phyloP scores from a whole-genome alignment of 1,284 basidiomycete species.

The Garcileccinum viscosum region DNA sequence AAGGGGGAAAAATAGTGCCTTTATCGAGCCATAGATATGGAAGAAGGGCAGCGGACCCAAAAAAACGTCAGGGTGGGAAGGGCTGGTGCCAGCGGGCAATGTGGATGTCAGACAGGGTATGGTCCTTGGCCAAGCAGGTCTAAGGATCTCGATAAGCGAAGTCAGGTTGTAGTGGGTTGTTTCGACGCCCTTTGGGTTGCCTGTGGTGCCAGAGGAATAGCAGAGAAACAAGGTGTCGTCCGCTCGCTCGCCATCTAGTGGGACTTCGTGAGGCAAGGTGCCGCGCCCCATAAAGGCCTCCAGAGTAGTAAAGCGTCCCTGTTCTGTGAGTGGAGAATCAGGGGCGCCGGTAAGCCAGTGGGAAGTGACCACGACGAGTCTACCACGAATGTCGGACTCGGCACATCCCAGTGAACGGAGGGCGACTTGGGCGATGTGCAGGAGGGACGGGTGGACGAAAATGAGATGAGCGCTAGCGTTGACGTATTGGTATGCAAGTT shows the following conservation, averaged over 20 bases:
- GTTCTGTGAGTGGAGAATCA: slow-evolving; percentile 34
- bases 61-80: slow-evolving; percentile 47
- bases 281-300: slow-evolving; percentile 54
- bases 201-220: slow-evolving; percentile 72
- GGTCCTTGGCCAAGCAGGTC: slow-evolving; percentile 44
- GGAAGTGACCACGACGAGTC: slow-evolving; percentile 53
- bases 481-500: slow-evolving; percentile 56
- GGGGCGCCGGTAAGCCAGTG: slow-evolving; percentile 48
- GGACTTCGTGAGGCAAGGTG: slow-evolving; percentile 52
- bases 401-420: slow-evolving; percentile 49
- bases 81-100: slow-evolving; percentile 1
- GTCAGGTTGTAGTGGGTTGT: slow-evolving; percentile 73
- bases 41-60: slow-evolving; percentile 65
- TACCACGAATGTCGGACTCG: slow-evolving; percentile 47
- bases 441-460: slow-evolving; percentile 58
- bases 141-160: slow-evolving; percentile 53
- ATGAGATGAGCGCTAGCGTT: slow-evolving; percentile 62
- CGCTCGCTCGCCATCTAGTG: slow-evolving; percentile 53
- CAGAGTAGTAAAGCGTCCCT: slow-evolving; percentile 40
- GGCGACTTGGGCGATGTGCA: slow-evolving; percentile 52
- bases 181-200: slow-evolving; percentile 66
- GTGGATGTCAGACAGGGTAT: slow-evolving; percentile 25
- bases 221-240: slow-evolving; percentile 68
- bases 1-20: slow-evolving; percentile 68
- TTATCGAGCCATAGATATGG: slow-evolving; percentile 62